Conservation (phyloP, 1,284 basidiomycete genomes). For the Puccinia hordei region DNA sequence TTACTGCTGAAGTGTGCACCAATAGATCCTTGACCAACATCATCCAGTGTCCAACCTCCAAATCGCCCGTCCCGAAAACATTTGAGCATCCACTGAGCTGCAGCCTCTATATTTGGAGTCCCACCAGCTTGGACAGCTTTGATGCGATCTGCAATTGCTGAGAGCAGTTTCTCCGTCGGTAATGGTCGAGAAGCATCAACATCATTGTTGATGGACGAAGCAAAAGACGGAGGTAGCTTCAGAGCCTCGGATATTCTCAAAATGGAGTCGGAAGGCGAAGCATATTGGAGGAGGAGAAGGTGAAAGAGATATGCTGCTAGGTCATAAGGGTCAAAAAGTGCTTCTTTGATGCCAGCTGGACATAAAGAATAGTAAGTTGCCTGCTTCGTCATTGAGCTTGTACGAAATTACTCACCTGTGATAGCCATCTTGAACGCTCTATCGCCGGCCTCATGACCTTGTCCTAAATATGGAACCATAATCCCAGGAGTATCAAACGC, state of each 20-base stretch:
- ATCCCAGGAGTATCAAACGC: constrained; percentile 95
- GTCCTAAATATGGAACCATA: constrained; percentile 94
- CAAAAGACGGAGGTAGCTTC: not conserved
- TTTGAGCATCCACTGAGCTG: constrained; percentile 75
- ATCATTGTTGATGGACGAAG: not conserved
- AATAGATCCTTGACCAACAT: constrained; percentile 56
- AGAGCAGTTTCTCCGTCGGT: constrained; percentile 64
- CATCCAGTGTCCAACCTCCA: constrained; percentile 63
- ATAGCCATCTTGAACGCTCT: constrained; percentile 87
- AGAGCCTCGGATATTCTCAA: constrained; percentile 8
- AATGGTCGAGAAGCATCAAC: constrained; percentile 5
- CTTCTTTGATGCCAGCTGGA: constrained; percentile 44
- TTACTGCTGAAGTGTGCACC: not conserved
- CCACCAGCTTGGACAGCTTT: constrained; percentile 80
- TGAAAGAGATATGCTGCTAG: constrained; percentile 30
- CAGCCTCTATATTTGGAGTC: constrained; percentile 69
- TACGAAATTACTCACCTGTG: constrained; percentile 69
- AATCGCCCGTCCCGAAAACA: constrained; percentile 77
- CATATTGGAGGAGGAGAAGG: constrained; percentile 22
- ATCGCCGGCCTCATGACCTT: constrained; percentile 79
- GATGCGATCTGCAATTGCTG: constrained; percentile 70
- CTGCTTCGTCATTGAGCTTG: not conserved
- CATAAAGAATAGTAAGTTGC: not conserved
- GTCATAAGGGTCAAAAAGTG: constrained; percentile 30
- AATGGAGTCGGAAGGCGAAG: not conserved